Conservation (phyloP, 2,329 filamentous ascomycete species). For the Alternaria panax region DNA sequence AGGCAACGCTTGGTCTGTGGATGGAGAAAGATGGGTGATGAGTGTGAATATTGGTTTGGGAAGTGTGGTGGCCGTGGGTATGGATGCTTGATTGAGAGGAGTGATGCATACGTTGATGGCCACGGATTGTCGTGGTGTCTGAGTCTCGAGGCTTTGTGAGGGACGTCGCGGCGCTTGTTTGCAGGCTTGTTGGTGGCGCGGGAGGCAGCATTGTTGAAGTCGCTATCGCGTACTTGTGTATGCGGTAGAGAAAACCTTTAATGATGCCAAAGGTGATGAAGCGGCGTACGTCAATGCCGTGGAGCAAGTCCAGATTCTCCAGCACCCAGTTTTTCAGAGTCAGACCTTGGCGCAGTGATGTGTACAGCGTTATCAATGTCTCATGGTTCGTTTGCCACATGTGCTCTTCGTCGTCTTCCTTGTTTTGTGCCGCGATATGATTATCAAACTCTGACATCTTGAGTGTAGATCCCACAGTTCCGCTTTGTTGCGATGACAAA, state of each 20-base stretch:
- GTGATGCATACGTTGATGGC: conserved; percentile 17
- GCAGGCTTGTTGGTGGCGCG: conserved; percentile 37
- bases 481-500: conserved; percentile 28
- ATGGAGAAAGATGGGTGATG: conserved; percentile 28
- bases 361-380: conserved; percentile 80
- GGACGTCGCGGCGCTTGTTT: conserved; percentile 27
- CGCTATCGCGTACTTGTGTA: conserved; percentile 87
- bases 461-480: conserved; percentile 22
- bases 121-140: conserved; percentile 28
- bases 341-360: conserved; percentile 80
- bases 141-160: conserved; percentile 27
- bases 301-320: conserved; percentile 73
- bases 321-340: conserved; percentile 89
- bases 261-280: conserved; percentile 96
- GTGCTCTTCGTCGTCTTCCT: conserved; percentile 15
- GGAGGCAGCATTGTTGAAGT: conserved; percentile 30
- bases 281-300: conserved; percentile 83
- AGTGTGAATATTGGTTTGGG: conserved; percentile 14
- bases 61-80: conserved; percentile 9
- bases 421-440: conserved; percentile 14
- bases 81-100: conserved; percentile 4
- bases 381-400: conserved; percentile 36
- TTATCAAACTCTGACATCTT: conserved; percentile 21
- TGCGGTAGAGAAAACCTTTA: conserved; percentile 90
- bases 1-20: conserved; percentile 29